These are phyloP conservation scores for Aureobasidium vineae DNA, from an alignment of 2,329 filamentous ascomycete species.

Conservation along the genomic window DNA sequence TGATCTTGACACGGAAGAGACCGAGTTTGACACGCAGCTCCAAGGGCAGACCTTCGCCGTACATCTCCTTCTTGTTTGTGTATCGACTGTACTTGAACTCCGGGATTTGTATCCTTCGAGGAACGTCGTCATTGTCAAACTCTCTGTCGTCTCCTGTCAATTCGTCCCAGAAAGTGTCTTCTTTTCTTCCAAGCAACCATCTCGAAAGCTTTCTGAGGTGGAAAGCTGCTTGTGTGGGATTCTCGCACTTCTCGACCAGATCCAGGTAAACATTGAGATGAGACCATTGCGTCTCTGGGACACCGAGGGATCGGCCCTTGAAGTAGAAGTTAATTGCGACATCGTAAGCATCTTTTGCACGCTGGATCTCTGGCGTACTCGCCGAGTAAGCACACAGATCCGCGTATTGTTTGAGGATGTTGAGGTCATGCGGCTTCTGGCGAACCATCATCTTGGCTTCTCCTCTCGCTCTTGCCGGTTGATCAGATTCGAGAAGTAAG, in stretches of 20 bases:
- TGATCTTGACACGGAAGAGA: slow-evolving; percentile 72
- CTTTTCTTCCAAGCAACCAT: slow-evolving; percentile 74
- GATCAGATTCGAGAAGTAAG: slow-evolving; percentile 52
- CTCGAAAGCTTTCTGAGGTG: slow-evolving; percentile 71
- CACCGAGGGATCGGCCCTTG: slow-evolving; percentile 30
- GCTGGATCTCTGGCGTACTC: slow-evolving; percentile 32
- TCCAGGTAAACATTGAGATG: slow-evolving; percentile 85
- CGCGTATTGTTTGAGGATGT: slow-evolving; percentile 56
- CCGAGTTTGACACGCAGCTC: slow-evolving; percentile 84
- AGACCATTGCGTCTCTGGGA: slow-evolving; percentile 61
- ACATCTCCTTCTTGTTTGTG: slow-evolving; percentile 44
- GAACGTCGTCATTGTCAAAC: slow-evolving; percentile 73
- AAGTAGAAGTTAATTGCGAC: slow-evolving; percentile 52
- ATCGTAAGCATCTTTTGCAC: slow-evolving; percentile 46
- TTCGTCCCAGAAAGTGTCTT: slow-evolving; percentile 75
- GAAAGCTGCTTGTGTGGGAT: slow-evolving; percentile 64
- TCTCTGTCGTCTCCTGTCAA: slow-evolving; percentile 66
- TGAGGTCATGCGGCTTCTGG: slow-evolving; percentile 53
- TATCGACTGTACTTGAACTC: slow-evolving; percentile 49
- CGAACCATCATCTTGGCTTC: slow-evolving; percentile 57
- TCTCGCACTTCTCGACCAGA: slow-evolving; percentile 64
- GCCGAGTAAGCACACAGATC: slow-evolving; percentile 47
- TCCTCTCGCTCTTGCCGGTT: slow-evolving; percentile 48
- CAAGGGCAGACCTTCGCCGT: slow-evolving; percentile 71
- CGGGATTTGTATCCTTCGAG: slow-evolving; percentile 61